Conservation (phyloP, 2,329 filamentous ascomycete species). For the Huntiella savannae region DNA sequence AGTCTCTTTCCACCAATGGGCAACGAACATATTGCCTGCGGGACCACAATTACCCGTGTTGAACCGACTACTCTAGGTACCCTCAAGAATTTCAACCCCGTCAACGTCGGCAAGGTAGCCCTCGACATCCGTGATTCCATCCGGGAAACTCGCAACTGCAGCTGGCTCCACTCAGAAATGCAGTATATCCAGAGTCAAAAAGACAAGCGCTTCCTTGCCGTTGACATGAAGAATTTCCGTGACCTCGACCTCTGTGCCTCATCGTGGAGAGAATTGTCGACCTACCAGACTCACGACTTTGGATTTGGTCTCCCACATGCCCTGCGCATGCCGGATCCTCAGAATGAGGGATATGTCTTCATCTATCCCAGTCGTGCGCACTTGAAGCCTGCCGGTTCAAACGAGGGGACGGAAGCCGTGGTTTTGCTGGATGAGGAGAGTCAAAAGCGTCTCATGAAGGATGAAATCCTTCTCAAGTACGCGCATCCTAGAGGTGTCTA, state of each 20-base stretch:
- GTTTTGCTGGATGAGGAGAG: conserved; percentile 3
- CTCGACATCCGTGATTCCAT: conserved; percentile 5
- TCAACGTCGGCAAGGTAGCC: conserved; percentile 1
- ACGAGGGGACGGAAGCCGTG: conserved; percentile 3
- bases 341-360: conserved; percentile 3
- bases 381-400: conserved; percentile 1
- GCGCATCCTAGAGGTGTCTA: background rate
- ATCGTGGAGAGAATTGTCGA: conserved; percentile 2
- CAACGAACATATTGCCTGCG: conserved; percentile 4
- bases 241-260: conserved; percentile 1
- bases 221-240: background rate
- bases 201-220: background rate
- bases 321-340: background rate
- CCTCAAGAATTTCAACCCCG: background rate
- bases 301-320: conserved; percentile 8
- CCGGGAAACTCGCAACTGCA: conserved; percentile 6
- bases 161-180: conserved; percentile 3
- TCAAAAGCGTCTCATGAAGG: conserved; percentile 3
- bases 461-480: conserved; percentile 1
- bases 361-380: conserved; percentile 5
- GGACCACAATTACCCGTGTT: conserved; percentile 2
- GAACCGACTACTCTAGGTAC: background rate
- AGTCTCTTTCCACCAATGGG: conserved; percentile 2
- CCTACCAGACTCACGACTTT: background rate
- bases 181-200: background rate